These are phyloP conservation scores for Bonia amplexicaulis DNA, from an alignment of 176 grass and related monocot genomes.

Conservation along the genomic window DNA sequence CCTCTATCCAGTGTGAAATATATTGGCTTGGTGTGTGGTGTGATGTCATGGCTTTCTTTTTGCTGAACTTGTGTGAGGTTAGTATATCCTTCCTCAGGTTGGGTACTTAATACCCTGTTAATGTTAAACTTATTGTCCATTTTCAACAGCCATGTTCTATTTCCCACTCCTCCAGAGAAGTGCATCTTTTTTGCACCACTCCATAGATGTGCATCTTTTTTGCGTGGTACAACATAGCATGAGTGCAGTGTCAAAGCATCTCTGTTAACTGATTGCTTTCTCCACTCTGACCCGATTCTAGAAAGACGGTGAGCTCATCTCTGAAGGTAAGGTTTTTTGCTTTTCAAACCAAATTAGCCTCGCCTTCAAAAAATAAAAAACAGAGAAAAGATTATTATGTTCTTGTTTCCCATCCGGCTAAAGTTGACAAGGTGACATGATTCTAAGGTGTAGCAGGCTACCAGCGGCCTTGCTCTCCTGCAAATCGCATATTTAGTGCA, in stretches of 20 bases:
- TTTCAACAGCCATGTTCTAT: background rate
- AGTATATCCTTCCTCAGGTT: background rate
- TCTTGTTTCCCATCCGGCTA: background rate
- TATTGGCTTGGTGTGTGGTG: slow-evolving; percentile 40
- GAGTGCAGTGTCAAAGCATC: background rate
- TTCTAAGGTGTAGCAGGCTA: background rate
- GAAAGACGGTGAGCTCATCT: background rate
- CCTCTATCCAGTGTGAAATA: background rate
- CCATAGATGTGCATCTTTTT: background rate
- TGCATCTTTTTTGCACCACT: background rate
- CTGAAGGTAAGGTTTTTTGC: background rate
- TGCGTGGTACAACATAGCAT: background rate
- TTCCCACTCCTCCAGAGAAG: background rate
- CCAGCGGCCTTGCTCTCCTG: background rate
- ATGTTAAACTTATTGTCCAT: background rate
- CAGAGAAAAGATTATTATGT: background rate
- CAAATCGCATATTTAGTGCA: background rate
- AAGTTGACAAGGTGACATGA: background rate
- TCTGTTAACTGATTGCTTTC: background rate
- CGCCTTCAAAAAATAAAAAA: too few relatives aligned
- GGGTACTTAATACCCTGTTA: background rate
- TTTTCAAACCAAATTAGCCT: background rate
- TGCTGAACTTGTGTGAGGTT: background rate
- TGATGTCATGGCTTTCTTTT: slow-evolving; percentile 1
- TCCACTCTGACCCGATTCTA: background rate